Percentiles rank a stretch among this genome's conserved stretches.
Evolutionary conservation across 2,329 filamentous ascomycete genomes (phyloP).

Genomic region (Gnomoniopsis smithogilvyi): DNA sequence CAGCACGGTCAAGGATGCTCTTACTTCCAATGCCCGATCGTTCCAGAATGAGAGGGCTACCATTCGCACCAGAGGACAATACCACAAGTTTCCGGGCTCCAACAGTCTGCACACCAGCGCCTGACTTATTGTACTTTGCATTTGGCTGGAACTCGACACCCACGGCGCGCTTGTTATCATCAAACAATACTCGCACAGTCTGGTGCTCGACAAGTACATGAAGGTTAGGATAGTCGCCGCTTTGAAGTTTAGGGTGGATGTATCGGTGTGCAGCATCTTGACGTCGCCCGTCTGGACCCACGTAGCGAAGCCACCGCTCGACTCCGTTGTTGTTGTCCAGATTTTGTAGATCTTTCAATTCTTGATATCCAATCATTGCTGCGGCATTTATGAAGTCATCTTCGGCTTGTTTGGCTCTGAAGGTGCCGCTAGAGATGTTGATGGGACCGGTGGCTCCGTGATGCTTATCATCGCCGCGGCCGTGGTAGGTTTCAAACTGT

Average conservation of each 20-base stretch:
- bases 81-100: slow-evolving; percentile 46
- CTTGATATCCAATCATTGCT: slow-evolving; percentile 43
- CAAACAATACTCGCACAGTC: slow-evolving; percentile 46
- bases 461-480: slow-evolving; percentile 35
- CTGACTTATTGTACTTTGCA: slow-evolving; percentile 29
- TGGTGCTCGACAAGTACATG: slow-evolving; percentile 53
- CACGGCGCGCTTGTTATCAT: slow-evolving; percentile 42
- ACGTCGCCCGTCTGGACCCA: slow-evolving; percentile 48
- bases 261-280: slow-evolving; percentile 53
- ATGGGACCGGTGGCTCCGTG: slow-evolving; percentile 57
- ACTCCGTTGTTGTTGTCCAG: slow-evolving; percentile 36
- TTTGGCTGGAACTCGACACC: slow-evolving; percentile 48
- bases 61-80: slow-evolving; percentile 35
- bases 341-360: slow-evolving; percentile 52
- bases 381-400: slow-evolving; percentile 49
- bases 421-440: slow-evolving; percentile 50
- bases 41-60: slow-evolving; percentile 44
- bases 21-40: slow-evolving; percentile 46
- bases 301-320: slow-evolving; percentile 45
- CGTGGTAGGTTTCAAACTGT: slow-evolving; percentile 55
- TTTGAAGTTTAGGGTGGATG: slow-evolving; percentile 29
- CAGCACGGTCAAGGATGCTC: slow-evolving; percentile 42
- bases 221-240: slow-evolving; percentile 47
- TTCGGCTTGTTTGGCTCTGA: slow-evolving; percentile 35
- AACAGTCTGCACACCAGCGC: slow-evolving; percentile 31